Conservation (phyloP, 495 filamentous ascomycete genomes). For the Mytilinidion resinicola region DNA sequence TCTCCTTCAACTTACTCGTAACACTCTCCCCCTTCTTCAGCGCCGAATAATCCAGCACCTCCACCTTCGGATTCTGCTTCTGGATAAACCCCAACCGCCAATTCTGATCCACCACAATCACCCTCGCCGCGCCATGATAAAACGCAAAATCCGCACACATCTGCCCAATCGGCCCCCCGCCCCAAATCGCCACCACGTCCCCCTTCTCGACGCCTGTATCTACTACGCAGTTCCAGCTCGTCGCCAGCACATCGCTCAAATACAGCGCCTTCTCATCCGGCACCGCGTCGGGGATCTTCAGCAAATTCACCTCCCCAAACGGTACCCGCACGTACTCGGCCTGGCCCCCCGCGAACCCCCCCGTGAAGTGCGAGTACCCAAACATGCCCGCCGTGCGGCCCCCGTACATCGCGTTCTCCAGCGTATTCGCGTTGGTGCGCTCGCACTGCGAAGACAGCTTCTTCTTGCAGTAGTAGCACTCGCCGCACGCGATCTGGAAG, state of each 20-base stretch:
- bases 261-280: slow-evolving; percentile 84
- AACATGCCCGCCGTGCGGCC: slow-evolving; percentile 64
- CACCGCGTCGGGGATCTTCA: slow-evolving; percentile 71
- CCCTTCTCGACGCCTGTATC: slow-evolving; percentile 75
- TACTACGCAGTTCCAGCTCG: slow-evolving; percentile 75
- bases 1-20: slow-evolving; percentile 64
- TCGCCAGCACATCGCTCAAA: slow-evolving; percentile 72
- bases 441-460: slow-evolving; percentile 74
- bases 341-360: slow-evolving; percentile 85
- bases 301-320: slow-evolving; percentile 72
- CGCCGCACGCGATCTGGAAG: slow-evolving; percentile 78
- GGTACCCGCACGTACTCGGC: slow-evolving; percentile 85
- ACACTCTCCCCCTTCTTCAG: slow-evolving; percentile 53
- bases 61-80: slow-evolving; percentile 55
- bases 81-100: slow-evolving; percentile 66
- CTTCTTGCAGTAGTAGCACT: slow-evolving; percentile 72
- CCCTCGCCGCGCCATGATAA: slow-evolving; percentile 61
- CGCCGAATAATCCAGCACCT: slow-evolving; percentile 52
- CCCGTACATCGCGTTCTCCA: slow-evolving; percentile 60
- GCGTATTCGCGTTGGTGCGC: slow-evolving; percentile 64
- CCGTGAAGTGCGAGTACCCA: slow-evolving; percentile 72
- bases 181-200: slow-evolving; percentile 80
- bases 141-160: slow-evolving; percentile 71
- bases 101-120: slow-evolving; percentile 78
- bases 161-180: slow-evolving; percentile 69